Evolutionary conservation across 2,329 filamentous ascomycete species (phyloP), one percentile per base, ranked within the genome.

Genomic region (Trichoderma sp.): DNA sequence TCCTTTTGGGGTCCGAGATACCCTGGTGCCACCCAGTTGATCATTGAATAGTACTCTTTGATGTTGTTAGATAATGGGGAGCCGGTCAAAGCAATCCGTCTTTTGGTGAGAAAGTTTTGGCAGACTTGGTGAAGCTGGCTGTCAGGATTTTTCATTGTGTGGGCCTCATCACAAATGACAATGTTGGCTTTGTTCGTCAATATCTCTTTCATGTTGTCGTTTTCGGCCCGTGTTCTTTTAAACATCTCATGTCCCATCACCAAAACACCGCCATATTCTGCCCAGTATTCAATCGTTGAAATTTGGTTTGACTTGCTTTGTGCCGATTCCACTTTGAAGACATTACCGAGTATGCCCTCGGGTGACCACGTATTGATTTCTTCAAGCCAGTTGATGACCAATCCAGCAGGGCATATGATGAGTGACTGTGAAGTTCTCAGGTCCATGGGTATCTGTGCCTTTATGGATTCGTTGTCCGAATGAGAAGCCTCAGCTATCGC

Each of bases 61-160:
- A 97, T 88, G 63, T 93, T 91, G 75, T 97, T 97, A 5, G 92
- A 89, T 63, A 97, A 82, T 0, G 94, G 94, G 0, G 94, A 95
- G 0, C 94, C 94, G 0, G 94, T 97, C 70, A 97, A 83, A 6
- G 93, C 94, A 72, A 97, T 91, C 13, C 94, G 89, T 70, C 85
- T 90, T 66, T 82, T 86, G 0, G 93, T 91, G 70, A 77, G 83
- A 75, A 97, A 90, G 13, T 81, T 77, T 1, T 81, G 81, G 24
- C 89, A 87, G 6, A 86, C 83, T 46, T 78, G 72, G 54, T 88
- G 82, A 39, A 90, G 80, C 24, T 83, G 79, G 0, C 89, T 83
- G 0, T 76, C 77, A 0, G 82, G 78, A 71, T 93, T 94, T 78
- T 96, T 97, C 76, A 97, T 80, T 26, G 79, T 82, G 76, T 97